Base-by-base conservation (phyloP, 2,329 filamentous ascomycete species). In the Diaporthe ilicicola region DNA sequence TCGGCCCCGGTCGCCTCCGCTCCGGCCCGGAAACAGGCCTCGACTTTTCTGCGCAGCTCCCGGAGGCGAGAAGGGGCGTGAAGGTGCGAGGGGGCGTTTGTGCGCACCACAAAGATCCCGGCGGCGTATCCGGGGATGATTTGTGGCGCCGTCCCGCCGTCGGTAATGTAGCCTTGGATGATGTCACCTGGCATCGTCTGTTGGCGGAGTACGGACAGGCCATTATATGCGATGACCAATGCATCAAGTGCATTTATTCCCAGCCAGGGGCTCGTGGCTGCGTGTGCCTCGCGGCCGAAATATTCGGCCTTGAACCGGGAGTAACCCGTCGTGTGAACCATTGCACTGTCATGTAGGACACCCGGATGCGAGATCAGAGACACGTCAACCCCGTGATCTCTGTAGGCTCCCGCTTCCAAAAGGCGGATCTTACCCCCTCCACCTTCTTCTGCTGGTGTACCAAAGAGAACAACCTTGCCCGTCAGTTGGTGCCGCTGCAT, bases 241-340 rank as follows among this genome's bases (percentile, higher is more conserved):
- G 88, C 88, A 74, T 91, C 89, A 0, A 90, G 82, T 0, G 89
- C 88, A 75, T 91, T 90, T 74, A 87, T 82, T 0, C 89, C 89
- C 7, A 87, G 81, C 88, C 88, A 90, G 0, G 88, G 89, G n/a
- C 81, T 84, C 3, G 84, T 84, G 0, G 85, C 88, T 0, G 88
- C 88, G 72, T 90, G 88, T 0, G 89, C 87, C 69, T 85, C 85
- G 66, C 83, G 83, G 1, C 89, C 89, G 1, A 83, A 82, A 72
- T 88, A 90, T 17, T 85, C 84, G 0, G 86, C 86, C n/a, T 82
- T 82, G 72, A 89, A 82, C 44, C 81, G 79, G 3, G 79, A 75
- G 73, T 85, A 89, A 7, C 87, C 87, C 5, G 85, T 84, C 0
- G 87, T 89, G 2, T 84, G 82, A 69, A 87, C 84, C 3, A 88